phyloP scores from a whole-genome alignment of 2,329 filamentous ascomycete genomes.

The Coniochaeta hoffmannii region DNA sequence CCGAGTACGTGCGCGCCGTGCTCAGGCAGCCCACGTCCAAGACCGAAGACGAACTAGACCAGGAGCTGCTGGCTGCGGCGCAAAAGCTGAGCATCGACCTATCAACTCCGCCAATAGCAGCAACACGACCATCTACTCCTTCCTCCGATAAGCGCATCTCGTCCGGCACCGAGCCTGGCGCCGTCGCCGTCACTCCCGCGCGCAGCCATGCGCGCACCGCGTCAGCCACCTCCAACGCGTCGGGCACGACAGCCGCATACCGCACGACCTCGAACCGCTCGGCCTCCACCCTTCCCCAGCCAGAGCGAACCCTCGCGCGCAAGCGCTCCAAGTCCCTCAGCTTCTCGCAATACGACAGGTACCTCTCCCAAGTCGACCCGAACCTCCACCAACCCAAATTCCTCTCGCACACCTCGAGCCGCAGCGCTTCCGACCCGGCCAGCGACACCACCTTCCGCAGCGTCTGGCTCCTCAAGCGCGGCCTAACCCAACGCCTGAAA shows the following conservation, averaged over 20 bases:
- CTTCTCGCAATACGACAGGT: slow-evolving; percentile 46
- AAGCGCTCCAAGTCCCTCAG: slow-evolving; percentile 31
- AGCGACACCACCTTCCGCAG: slow-evolving; percentile 37
- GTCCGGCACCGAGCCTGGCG: slow-evolving; percentile 32
- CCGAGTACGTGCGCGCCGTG: slow-evolving; percentile 31
- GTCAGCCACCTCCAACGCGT: slow-evolving; percentile 17
- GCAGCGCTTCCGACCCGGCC: slow-evolving; percentile 17
- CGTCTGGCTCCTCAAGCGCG: slow-evolving; percentile 36
- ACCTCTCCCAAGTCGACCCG: slow-evolving; percentile 36
- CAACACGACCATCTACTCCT: background rate
- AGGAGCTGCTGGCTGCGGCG: slow-evolving; percentile 25
- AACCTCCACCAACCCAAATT: slow-evolving; percentile 35
- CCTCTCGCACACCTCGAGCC: slow-evolving; percentile 6
- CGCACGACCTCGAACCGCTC: background rate
- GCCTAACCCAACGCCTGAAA: slow-evolving; percentile 34
- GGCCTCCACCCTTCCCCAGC: slow-evolving; percentile 8
- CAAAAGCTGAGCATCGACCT: slow-evolving; percentile 25
- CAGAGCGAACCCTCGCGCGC: slow-evolving; percentile 18
- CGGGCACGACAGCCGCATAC: slow-evolving; percentile 27
- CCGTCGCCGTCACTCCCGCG: slow-evolving; percentile 27
- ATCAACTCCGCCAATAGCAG: slow-evolving; percentile 6
- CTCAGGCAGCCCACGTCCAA: slow-evolving; percentile 23
- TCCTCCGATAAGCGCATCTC: slow-evolving; percentile 26
- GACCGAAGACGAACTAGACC: slow-evolving; percentile 32
- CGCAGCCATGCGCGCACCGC: slow-evolving; percentile 4